phyloP scores from a whole-genome alignment of 768 basidiomycete genomes.

The Hydnum rufescens region DNA sequence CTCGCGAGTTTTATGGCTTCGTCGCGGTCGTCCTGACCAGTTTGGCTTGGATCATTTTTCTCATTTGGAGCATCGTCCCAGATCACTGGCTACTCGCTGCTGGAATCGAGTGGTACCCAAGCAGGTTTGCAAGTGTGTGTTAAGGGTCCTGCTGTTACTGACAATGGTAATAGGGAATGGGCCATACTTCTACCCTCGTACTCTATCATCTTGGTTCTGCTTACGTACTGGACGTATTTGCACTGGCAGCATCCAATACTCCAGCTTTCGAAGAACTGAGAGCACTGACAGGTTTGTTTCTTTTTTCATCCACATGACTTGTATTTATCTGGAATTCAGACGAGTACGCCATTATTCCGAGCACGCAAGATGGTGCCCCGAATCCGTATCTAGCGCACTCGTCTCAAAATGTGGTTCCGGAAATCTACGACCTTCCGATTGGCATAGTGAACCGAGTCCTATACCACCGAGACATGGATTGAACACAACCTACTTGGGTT shows the following conservation, averaged over 20 bases:
- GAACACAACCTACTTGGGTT: no score
- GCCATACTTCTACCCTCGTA: slow-evolving; percentile 64
- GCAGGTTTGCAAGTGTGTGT: slow-evolving; percentile 29
- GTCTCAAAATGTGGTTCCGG: slow-evolving; percentile 30
- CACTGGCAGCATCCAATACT: slow-evolving; percentile 50
- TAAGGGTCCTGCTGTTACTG: no score
- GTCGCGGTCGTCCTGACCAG: slow-evolving; percentile 67
- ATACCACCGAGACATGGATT: not conserved
- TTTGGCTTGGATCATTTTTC: slow-evolving; percentile 44
- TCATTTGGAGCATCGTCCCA: slow-evolving; percentile 67
- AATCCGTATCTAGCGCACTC: slow-evolving; percentile 33
- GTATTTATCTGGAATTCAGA: slow-evolving; percentile 23
- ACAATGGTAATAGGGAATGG: slow-evolving; percentile 90
- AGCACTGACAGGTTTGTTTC: slow-evolving; percentile 41
- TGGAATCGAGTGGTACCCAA: slow-evolving; percentile 79
- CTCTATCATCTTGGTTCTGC: slow-evolving; percentile 44
- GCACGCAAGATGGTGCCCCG: slow-evolving; percentile 9
- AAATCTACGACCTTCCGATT: slow-evolving; percentile 66
- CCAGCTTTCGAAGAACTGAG: slow-evolving; percentile 47
- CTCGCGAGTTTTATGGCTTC: slow-evolving; percentile 81
- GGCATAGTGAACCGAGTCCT: slow-evolving; percentile 54
- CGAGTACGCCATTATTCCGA: slow-evolving; percentile 19
- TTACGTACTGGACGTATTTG: slow-evolving; percentile 60
- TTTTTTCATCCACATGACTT: not conserved
- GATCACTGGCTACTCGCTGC: slow-evolving; percentile 42